A percentile compares a stretch with the other conserved stretches of the same genome.
These are phyloP conservation scores for Komagataella phaffii DNA, from an alignment of 805 yeast genomes.

Conservation along the genomic window DNA sequence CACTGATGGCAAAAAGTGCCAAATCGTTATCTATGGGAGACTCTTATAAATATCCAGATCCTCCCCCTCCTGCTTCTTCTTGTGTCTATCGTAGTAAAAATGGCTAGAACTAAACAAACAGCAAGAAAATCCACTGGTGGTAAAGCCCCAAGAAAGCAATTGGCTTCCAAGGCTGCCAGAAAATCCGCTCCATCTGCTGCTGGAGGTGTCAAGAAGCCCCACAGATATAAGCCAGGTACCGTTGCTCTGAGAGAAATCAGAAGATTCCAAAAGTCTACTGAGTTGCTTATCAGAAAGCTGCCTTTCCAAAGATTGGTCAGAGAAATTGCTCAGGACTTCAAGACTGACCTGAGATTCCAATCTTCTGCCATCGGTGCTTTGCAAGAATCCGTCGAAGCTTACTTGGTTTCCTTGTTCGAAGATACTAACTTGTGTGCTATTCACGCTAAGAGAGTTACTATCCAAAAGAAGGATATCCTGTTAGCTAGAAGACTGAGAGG, in stretches of 20 bases:
- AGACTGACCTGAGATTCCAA: slow-evolving; percentile 91
- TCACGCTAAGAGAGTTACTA: slow-evolving; percentile 98
- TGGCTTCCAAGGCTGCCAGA: slow-evolving; percentile 89
- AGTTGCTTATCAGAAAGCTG: slow-evolving; percentile 85
- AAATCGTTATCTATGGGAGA: not conserved
- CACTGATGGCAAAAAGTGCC: not conserved
- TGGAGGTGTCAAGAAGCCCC: slow-evolving; percentile 90
- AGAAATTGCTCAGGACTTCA: slow-evolving; percentile 91
- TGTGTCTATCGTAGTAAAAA: slow-evolving; percentile 18
- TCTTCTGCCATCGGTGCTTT: slow-evolving; percentile 95
- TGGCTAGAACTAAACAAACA: slow-evolving; percentile 93
- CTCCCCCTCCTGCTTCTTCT: not conserved
- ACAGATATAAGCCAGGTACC: slow-evolving; percentile 96
- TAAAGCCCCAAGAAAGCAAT: slow-evolving; percentile 91
- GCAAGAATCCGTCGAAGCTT: slow-evolving; percentile 98
- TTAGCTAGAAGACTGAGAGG: slow-evolving; percentile 98
- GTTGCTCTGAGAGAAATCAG: slow-evolving; percentile 95
- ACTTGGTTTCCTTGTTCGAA: slow-evolving; percentile 89
- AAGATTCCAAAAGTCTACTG: slow-evolving; percentile 95
- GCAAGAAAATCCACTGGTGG: slow-evolving; percentile 95
- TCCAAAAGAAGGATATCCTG: slow-evolving; percentile 96
- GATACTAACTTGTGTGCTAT: slow-evolving; percentile 98
- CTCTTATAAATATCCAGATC: not conserved
- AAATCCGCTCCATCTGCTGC: slow-evolving; percentile 75
- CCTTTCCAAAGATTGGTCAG: slow-evolving; percentile 97